These are phyloP conservation scores for Claviceps sp. DNA, from an alignment of 2,329 filamentous ascomycete species.

Conservation along the genomic window DNA sequence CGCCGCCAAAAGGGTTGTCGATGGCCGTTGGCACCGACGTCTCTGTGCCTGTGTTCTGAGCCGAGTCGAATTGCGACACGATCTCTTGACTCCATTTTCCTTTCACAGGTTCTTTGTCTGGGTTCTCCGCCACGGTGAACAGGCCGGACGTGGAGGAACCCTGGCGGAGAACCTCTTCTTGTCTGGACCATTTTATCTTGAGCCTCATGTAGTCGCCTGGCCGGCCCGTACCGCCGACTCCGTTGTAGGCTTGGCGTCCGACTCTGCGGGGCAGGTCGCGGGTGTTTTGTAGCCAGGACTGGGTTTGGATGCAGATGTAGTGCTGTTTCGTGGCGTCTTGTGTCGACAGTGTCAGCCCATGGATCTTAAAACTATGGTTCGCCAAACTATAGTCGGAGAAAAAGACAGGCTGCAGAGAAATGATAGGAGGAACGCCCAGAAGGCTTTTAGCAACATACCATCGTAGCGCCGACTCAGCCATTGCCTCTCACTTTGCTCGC, in stretches of 20 bases:
- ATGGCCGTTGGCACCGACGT: not conserved
- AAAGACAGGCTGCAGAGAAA: not conserved
- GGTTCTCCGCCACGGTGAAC: conserved; percentile 8
- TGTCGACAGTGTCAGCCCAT: not conserved
- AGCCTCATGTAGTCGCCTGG: conserved; percentile 6
- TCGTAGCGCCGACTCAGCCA: not conserved
- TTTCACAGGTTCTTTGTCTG: not conserved
- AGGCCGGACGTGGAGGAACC: conserved; percentile 7
- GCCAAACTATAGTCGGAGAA: not conserved
- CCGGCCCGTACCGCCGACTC: not conserved
- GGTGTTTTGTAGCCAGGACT: not conserved
- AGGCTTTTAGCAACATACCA: not conserved
- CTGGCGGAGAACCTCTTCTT: not conserved
- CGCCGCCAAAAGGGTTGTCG: not conserved
- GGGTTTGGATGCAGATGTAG: not conserved
- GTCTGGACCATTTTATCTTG: conserved; percentile 8
- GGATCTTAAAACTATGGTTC: not conserved
- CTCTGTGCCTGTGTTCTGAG: not conserved
- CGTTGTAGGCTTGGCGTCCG: not conserved
- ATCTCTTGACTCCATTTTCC: not conserved
- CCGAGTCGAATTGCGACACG: not conserved
- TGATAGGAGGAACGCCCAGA: not conserved
- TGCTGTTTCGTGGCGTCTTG: not conserved
- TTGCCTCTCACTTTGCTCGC: not conserved
- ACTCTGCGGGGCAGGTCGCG: no score